Percentiles rank a stretch among this genome's conserved stretches.
Conservation (phyloP, 495 filamentous ascomycete genomes). For the Aspergillus wentii region DNA sequence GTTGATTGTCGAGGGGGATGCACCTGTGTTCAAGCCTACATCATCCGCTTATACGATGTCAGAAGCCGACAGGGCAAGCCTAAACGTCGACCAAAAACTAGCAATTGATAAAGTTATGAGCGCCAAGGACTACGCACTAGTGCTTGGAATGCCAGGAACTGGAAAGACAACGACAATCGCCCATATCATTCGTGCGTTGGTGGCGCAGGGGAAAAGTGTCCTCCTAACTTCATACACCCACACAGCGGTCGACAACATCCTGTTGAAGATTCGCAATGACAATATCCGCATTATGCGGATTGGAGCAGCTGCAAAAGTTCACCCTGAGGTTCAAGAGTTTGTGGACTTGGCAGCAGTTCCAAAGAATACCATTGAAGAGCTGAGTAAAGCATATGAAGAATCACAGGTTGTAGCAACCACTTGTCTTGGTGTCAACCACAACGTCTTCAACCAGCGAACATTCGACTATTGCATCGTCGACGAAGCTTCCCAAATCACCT, state of each 20-base stretch:
- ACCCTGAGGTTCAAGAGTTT: conserved; percentile 80
- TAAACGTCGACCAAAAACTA: conserved; percentile 82
- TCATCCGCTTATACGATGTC: conserved; percentile 55
- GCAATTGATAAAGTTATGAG: conserved; percentile 94
- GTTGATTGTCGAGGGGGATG: conserved; percentile 67
- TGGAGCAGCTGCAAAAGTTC: conserved; percentile 76
- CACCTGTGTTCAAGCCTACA: conserved; percentile 67
- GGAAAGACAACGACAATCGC: conserved; percentile 98
- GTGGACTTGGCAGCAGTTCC: conserved; percentile 67
- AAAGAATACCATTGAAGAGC: conserved; percentile 72
- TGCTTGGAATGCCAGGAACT: conserved; percentile 96
- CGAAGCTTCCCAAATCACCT: conserved; percentile 94
- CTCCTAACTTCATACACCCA: conserved; percentile 94
- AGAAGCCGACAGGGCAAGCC: conserved; percentile 42
- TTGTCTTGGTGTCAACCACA: conserved; percentile 84
- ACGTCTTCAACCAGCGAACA: conserved; percentile 77
- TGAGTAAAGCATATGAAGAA: conserved; percentile 74
- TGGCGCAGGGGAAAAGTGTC: conserved; percentile 85
- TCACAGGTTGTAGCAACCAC: conserved; percentile 90
- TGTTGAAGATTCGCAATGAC: conserved; percentile 81
- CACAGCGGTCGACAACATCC: conserved; percentile 95
- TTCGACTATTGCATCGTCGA: conserved; percentile 99
- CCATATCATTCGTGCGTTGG: conserved; percentile 90
- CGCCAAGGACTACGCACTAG: conserved; percentile 88
- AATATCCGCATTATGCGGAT: conserved; percentile 78